Evolutionary conservation across 1,284 basidiomycete species (phyloP).

Genomic region (Pseudozyma flocculosa): DNA sequence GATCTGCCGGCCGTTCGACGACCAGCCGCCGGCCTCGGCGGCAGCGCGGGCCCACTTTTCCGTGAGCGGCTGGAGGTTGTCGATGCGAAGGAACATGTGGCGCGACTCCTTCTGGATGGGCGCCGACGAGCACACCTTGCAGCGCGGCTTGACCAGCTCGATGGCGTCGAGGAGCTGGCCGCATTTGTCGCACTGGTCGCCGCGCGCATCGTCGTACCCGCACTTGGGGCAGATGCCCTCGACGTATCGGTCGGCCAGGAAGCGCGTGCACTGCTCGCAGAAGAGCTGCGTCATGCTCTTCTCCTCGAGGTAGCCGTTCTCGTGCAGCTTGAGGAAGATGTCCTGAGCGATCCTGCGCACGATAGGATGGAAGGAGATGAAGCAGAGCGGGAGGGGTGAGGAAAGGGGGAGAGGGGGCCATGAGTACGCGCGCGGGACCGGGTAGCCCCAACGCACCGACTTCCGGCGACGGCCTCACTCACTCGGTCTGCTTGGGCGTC

Average conservation of each 20-base stretch:
- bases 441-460: too few relatives aligned
- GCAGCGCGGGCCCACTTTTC: slow-evolving; percentile 86
- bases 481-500: slow-evolving; percentile 79
- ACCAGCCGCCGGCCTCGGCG: slow-evolving; percentile 83
- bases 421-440: too few relatives aligned
- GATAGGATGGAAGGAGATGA: too few relatives aligned
- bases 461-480: too few relatives aligned
- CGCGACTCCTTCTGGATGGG: slow-evolving; percentile 69
- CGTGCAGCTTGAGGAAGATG: slow-evolving; percentile 54
- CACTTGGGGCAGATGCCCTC: slow-evolving; percentile 56
- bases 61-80: slow-evolving; percentile 76
- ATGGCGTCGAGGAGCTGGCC: slow-evolving; percentile 83
- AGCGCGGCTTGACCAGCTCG: slow-evolving; percentile 92
- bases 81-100: slow-evolving; percentile 92
- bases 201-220: slow-evolving; percentile 74
- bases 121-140: slow-evolving; percentile 76
- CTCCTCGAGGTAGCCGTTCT: slow-evolving; percentile 55
- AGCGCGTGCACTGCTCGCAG: slow-evolving; percentile 49
- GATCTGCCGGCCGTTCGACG: slow-evolving; percentile 85
- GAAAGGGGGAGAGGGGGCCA: too few relatives aligned
- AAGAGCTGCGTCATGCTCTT: slow-evolving; percentile 54
- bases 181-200: slow-evolving; percentile 97
- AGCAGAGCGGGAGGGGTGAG: not conserved
- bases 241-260: slow-evolving; percentile 57
- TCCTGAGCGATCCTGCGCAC: slow-evolving; percentile 50